Evolutionary conservation across 2,329 filamentous ascomycete species (phyloP).

Genomic region (Anisogramma anomala): DNA sequence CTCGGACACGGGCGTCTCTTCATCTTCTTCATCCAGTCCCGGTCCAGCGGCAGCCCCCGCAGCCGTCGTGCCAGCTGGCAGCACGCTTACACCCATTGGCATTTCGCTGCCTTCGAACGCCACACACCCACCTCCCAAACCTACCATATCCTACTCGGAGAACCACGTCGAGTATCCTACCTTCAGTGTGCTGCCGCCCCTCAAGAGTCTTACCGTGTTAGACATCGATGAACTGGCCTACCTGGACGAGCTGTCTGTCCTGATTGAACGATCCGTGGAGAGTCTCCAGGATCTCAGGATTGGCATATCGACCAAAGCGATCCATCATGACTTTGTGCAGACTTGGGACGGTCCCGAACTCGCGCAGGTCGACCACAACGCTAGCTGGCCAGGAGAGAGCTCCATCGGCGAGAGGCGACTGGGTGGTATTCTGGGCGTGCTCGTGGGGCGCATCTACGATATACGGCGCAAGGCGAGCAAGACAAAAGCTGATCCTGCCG

Average conservation of each 20-base stretch:
- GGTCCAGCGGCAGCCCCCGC: conserved; percentile 13
- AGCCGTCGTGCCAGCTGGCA: conserved; percentile 23
- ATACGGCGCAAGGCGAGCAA: conserved; percentile 26
- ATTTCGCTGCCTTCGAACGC: conserved; percentile 25
- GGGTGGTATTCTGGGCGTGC: conserved; percentile 56
- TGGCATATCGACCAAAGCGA: conserved; percentile 49
- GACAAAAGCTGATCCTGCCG: conserved; percentile 3
- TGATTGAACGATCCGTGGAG: conserved; percentile 59
- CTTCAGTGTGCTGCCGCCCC: conserved; percentile 63
- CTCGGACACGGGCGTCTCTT: conserved; percentile 30
- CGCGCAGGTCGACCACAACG: conserved; percentile 51
- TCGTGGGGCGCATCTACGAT: conserved; percentile 58
- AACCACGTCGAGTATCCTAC: conserved; percentile 64
- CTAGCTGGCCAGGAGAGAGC: conserved; percentile 43
- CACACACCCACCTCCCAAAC: conserved; percentile 21
- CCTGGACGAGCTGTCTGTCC: conserved; percentile 67
- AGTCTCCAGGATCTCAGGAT: conserved; percentile 60
- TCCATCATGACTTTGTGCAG: conserved; percentile 41
- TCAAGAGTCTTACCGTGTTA: conserved; percentile 65
- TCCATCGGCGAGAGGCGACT: conserved; percentile 51
- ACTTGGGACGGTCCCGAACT: conserved; percentile 52
- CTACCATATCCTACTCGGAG: conserved; percentile 37
- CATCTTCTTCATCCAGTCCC: conserved; percentile 22
- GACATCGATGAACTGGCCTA: conserved; percentile 78
- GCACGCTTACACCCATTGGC: conserved; percentile 31